These are phyloP conservation scores for Epichloe gansuensis DNA, from an alignment of 2,329 filamentous ascomycete genomes.

Conservation along the genomic window DNA sequence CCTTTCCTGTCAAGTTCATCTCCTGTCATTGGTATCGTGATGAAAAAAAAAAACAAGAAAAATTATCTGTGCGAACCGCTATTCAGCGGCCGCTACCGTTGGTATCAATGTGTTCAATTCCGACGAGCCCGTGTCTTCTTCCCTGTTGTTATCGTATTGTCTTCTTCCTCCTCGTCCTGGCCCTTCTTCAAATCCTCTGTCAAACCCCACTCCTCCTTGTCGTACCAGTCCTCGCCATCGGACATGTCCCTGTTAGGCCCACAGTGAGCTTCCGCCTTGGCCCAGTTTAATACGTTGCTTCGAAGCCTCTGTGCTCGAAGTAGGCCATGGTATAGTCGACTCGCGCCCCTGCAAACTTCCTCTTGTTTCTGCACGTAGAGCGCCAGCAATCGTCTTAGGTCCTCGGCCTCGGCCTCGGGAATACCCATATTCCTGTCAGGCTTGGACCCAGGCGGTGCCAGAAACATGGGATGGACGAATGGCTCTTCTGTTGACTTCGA, in stretches of 20 bases:
- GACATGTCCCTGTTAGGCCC: conserved; percentile 60
- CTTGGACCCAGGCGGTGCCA: conserved; percentile 46
- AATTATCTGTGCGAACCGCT: not conserved
- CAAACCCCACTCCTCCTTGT: conserved; percentile 66
- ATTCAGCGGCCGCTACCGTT: not conserved
- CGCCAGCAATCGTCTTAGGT: conserved; percentile 59
- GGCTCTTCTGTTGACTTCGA: conserved; percentile 25
- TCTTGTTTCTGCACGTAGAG: conserved; percentile 78
- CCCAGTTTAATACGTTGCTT: conserved; percentile 59
- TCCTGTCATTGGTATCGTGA: not conserved
- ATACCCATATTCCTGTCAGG: conserved; percentile 61
- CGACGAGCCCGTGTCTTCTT: conserved; percentile 50
- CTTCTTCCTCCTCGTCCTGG: conserved; percentile 71
- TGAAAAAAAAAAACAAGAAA: not conserved
- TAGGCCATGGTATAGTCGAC: conserved; percentile 56
- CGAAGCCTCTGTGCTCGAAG: conserved; percentile 60
- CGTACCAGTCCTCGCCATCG: conserved; percentile 83
- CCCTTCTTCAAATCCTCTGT: conserved; percentile 68
- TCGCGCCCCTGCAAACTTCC: conserved; percentile 61
- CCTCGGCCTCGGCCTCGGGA: conserved; percentile 61
- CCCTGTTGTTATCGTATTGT: conserved; percentile 44
- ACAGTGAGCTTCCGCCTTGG: conserved; percentile 64
- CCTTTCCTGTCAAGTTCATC: not conserved
- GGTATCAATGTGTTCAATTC: conserved; percentile 4
- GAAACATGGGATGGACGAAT: conserved; percentile 64